A percentile compares a stretch with the other conserved stretches of the same genome.
Conservation (phyloP, 495 filamentous ascomycete species). For the Aspergillus wentii region DNA sequence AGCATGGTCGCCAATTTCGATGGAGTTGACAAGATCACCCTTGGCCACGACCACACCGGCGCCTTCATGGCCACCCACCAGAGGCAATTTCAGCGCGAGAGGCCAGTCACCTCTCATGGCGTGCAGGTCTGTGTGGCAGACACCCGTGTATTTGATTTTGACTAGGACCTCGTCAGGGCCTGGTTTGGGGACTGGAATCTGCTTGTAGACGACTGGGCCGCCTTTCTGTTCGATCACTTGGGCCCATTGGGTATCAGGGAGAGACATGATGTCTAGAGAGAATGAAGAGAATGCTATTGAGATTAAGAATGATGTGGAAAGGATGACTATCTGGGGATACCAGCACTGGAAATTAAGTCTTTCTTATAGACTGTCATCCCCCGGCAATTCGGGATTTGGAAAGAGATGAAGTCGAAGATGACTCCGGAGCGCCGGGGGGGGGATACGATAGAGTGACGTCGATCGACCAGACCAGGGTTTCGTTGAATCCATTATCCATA, state of each 20-base stretch:
- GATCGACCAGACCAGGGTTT: no score
- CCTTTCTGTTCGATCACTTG: conserved; percentile 78
- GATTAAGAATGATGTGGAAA: neutral
- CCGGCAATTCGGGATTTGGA: no score
- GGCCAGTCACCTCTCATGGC: conserved; percentile 90
- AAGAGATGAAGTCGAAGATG: no score
- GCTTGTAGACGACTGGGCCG: conserved; percentile 71
- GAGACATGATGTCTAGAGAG: conserved; percentile 18
- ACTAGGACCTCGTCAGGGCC: conserved; percentile 84
- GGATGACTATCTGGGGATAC: conserved; percentile 6
- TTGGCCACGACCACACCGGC: conserved; percentile 80
- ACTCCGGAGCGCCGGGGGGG: no score
- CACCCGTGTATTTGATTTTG: conserved; percentile 88
- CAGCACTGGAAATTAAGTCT: no score
- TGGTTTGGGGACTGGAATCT: conserved; percentile 73
- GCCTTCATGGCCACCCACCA: conserved; percentile 95
- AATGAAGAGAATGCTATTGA: neutral
- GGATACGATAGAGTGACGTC: no score
- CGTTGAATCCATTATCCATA: no score
- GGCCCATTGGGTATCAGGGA: conserved; percentile 80
- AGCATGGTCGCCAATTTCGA: conserved; percentile 74
- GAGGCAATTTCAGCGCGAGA: conserved; percentile 65
- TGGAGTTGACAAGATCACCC: conserved; percentile 65
- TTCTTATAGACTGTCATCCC: no score
- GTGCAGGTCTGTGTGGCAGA: conserved; percentile 88